phyloP scores from a whole-genome alignment of 768 basidiomycete species.

The Fomitopsis serialis region DNA sequence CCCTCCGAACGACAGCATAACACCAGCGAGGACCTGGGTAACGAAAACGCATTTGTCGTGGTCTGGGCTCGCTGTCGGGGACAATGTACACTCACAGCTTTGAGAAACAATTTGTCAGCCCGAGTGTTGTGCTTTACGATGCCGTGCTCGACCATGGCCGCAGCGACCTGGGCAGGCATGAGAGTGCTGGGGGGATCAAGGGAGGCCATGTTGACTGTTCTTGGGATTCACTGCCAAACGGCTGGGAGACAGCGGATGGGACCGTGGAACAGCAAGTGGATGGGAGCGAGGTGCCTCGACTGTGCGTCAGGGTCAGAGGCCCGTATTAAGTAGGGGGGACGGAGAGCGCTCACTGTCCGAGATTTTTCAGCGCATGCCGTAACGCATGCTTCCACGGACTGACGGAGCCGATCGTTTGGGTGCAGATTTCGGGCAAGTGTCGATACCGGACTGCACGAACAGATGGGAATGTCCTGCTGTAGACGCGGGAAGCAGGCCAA shows the following conservation, averaged over 20 bases:
- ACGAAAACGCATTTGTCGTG: background rate
- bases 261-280: no score
- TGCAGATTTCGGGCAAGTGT: no score
- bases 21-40: slow-evolving; percentile 56
- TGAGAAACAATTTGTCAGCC: slow-evolving; percentile 55
- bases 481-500: background rate
- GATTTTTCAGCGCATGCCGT: background rate
- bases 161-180: slow-evolving; percentile 54
- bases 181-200: slow-evolving; percentile 39
- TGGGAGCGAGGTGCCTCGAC: background rate
- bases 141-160: slow-evolving; percentile 48
- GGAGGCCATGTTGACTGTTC: background rate
- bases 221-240: background rate
- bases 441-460: no score
- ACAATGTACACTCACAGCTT: slow-evolving; percentile 46
- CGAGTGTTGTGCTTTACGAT: slow-evolving; percentile 62
- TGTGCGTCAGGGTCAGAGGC: no score
- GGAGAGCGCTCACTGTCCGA: background rate
- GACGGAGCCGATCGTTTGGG: no score
- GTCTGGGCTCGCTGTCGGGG: background rate
- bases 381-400: background rate
- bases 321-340: background rate
- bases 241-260: background rate
- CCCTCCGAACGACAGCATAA: slow-evolving; percentile 73
- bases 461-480: no score